Evolutionary conservation across 2,329 filamentous ascomycete genomes (phyloP).

Genomic region (Hypoxylon sp.): DNA sequence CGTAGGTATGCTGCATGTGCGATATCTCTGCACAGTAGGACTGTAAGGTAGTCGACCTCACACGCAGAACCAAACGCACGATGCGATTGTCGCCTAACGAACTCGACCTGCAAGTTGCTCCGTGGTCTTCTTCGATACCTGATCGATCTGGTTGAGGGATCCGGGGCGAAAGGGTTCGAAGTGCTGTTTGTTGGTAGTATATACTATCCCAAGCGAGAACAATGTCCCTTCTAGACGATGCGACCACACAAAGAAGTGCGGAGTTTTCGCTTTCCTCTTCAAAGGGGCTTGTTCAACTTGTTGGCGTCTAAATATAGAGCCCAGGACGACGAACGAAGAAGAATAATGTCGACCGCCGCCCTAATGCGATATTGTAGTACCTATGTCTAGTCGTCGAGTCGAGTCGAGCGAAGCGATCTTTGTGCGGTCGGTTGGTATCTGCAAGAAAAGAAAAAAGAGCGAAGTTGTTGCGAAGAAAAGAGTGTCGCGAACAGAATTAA

Average conservation of each 20-base stretch:
- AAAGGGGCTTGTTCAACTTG: slow-evolving; percentile 9
- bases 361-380: slow-evolving; percentile 7
- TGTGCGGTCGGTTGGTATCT: too few species aligned
- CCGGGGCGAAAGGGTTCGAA: slow-evolving; percentile 2
- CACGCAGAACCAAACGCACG: slow-evolving; percentile 10
- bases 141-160: slow-evolving; percentile 11
- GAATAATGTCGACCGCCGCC: neutral
- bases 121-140: slow-evolving; percentile 32
- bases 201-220: slow-evolving; percentile 9
- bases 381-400: slow-evolving; percentile 20
- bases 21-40: slow-evolving; percentile 22
- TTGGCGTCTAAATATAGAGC: neutral
- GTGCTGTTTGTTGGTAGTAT: too few species aligned
- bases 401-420: neutral
- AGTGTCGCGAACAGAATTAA: slow-evolving; percentile 28
- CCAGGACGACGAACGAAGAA: slow-evolving; percentile 1
- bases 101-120: slow-evolving; percentile 48
- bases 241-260: slow-evolving; percentile 23
- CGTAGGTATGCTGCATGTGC: slow-evolving; percentile 14
- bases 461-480: slow-evolving; percentile 21
- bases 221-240: slow-evolving; percentile 2
- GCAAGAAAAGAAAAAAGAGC: slow-evolving; percentile 9
- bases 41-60: slow-evolving; percentile 14
- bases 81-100: slow-evolving; percentile 40
- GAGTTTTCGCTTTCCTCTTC: slow-evolving; percentile 1